These are phyloP conservation scores for Rhizoctonia solani DNA, from an alignment of 1,284 basidiomycete species.

Conservation along the genomic window DNA sequence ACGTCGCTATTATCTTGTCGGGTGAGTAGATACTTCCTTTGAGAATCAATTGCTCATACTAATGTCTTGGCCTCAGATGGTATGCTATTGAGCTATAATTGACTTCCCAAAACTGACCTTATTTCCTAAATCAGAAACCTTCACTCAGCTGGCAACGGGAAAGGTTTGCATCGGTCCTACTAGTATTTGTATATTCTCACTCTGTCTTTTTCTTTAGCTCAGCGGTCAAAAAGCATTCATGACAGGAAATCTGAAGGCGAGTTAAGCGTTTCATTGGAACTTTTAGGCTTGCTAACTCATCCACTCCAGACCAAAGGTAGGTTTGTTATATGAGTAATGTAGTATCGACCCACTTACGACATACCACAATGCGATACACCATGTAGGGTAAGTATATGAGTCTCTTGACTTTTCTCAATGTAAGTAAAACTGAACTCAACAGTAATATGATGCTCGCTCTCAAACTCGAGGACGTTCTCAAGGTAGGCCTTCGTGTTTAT, in stretches of 20 bases:
- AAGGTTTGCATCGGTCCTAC: conserved; percentile 57
- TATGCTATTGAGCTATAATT: neutral
- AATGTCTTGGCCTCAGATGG: neutral
- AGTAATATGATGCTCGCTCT: conserved; percentile 84
- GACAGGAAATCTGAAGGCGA: conserved; percentile 76
- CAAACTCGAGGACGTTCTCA: conserved; percentile 81
- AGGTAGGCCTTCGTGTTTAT: conserved; percentile 54
- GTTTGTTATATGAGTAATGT: neutral
- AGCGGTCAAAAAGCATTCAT: conserved; percentile 94
- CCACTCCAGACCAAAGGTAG: conserved; percentile 61
- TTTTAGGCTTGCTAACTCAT: neutral
- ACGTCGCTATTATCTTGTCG: conserved; percentile 76
- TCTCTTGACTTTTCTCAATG: neutral
- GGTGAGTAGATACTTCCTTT: conserved; percentile 42
- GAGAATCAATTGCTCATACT: neutral
- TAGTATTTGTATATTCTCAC: neutral
- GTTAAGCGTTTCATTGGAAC: conserved; percentile 37
- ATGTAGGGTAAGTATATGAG: neutral
- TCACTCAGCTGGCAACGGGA: conserved; percentile 66
- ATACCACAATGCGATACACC: neutral
- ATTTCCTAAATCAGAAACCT: conserved; percentile 51
- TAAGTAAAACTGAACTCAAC: neutral
- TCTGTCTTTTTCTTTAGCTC: conserved; percentile 46
- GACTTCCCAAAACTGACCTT: neutral
- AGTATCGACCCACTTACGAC: neutral